Conservation (phyloP, 257 asterid genomes). For the Avicennia marina region DNA sequence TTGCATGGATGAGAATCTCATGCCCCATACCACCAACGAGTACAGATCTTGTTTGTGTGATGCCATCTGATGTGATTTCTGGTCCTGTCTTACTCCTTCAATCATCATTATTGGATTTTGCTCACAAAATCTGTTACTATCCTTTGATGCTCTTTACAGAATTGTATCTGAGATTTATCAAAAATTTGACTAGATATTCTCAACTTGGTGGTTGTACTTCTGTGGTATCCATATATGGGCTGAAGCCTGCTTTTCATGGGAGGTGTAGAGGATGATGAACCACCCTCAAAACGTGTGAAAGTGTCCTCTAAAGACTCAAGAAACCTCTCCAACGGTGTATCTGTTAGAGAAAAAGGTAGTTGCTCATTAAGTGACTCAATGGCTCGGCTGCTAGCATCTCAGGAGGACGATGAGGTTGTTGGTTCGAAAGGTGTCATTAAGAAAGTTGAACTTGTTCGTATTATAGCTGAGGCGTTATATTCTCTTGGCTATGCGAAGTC, state of each 20-base stretch:
- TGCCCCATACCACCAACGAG: no score
- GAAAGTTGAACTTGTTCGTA: slow-evolving; percentile 65
- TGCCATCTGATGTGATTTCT: neutral
- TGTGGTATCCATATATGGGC: slow-evolving; percentile 55
- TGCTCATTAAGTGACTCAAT: slow-evolving; percentile 44
- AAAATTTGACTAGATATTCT: neutral
- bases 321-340: slow-evolving; percentile 44
- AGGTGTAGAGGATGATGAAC: slow-evolving; percentile 75
- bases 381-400: slow-evolving; percentile 57
- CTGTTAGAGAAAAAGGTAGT: slow-evolving; percentile 43
- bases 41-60: no score
- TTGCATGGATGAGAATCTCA: no score
- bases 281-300: slow-evolving; percentile 84
- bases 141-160: neutral
- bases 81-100: neutral
- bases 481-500: slow-evolving; percentile 65
- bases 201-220: slow-evolving; percentile 16
- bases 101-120: neutral
- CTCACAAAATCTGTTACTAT: neutral
- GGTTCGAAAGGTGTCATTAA: slow-evolving; percentile 66
- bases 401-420: slow-evolving; percentile 56
- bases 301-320: slow-evolving; percentile 44
- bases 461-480: slow-evolving; percentile 65
- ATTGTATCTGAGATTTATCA: neutral
- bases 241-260: slow-evolving; percentile 80